Conservation (phyloP, 371 early-diverging fungal species). For the Syncephalastrum racemosum region DNA sequence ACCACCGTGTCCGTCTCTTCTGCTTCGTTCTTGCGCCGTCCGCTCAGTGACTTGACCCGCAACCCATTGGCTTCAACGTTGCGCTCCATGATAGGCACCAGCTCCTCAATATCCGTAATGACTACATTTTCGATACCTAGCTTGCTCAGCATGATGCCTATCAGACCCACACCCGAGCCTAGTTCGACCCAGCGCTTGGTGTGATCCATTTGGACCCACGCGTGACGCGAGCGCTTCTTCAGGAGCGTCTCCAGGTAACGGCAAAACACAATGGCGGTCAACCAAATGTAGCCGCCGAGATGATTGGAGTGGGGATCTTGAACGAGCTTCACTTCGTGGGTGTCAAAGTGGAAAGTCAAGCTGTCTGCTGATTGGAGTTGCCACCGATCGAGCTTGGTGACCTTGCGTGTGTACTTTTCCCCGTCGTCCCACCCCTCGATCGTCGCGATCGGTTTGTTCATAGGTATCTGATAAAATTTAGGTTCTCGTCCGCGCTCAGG, state of each 20-base stretch:
- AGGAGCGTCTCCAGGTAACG: conserved; percentile 38
- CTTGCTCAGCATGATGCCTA: conserved; percentile 48
- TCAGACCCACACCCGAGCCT: conserved; percentile 52
- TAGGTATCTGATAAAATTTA: too few species aligned
- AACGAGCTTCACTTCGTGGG: conserved; percentile 34
- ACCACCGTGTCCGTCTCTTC: conserved; percentile 22
- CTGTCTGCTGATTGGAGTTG: conserved; percentile 51
- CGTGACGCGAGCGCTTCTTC: conserved; percentile 22
- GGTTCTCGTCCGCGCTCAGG: too few species aligned
- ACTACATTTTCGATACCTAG: conserved; percentile 45
- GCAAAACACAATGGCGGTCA: conserved; percentile 49
- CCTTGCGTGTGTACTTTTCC: conserved; percentile 28
- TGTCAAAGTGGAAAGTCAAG: conserved; percentile 41
- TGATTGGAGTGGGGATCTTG: conserved; percentile 54
- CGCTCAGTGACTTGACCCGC: conserved; percentile 32
- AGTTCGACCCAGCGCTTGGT: conserved; percentile 49
- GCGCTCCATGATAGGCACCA: conserved; percentile 40
- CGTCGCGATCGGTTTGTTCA: conserved; percentile 36
- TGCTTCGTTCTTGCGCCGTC: conserved; percentile 34
- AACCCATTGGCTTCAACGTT: conserved; percentile 48
- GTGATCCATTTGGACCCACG: conserved; percentile 39
- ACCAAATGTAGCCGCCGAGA: conserved; percentile 48
- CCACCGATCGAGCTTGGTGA: conserved; percentile 54
- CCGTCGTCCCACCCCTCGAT: conserved; percentile 60
- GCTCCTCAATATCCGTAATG: conserved; percentile 47